Evolutionary conservation across 2,329 filamentous ascomycete genomes (phyloP).

Genomic region (Fusarium sp.): DNA sequence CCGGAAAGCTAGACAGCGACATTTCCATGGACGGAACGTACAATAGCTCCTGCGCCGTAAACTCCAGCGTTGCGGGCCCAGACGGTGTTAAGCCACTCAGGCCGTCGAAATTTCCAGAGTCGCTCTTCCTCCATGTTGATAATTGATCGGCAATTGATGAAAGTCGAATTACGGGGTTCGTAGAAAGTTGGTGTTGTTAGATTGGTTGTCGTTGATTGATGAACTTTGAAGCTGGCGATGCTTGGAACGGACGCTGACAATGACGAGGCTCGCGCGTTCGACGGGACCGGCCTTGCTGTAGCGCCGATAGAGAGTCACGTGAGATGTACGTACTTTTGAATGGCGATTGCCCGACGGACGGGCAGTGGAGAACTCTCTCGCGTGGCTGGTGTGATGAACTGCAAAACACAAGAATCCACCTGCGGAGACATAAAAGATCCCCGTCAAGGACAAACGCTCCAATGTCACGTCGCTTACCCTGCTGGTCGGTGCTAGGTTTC

Average conservation of each 20-base stretch:
- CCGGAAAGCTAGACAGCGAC: not conserved
- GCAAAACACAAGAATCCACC: conserved; percentile 38
- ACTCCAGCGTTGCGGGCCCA: conserved; percentile 73
- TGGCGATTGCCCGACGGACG: not conserved
- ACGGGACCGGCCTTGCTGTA: conserved; percentile 28
- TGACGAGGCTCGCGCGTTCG: conserved; percentile 45
- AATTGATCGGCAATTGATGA: not conserved
- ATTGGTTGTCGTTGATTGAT: conserved; percentile 12
- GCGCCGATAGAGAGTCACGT: conserved; percentile 35
- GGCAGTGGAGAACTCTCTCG: conserved; percentile 9
- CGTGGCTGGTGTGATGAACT: conserved; percentile 28
- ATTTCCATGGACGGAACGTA: conserved; percentile 53
- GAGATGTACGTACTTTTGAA: not conserved
- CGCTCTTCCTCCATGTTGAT: conserved; percentile 70
- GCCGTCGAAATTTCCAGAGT: conserved; percentile 74
- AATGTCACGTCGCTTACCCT: conserved; percentile 37
- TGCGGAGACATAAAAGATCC: conserved; percentile 33
- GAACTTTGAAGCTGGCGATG: conserved; percentile 29
- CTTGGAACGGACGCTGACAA: conserved; percentile 38
- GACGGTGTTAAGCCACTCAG: conserved; percentile 74
- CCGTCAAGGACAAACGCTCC: conserved; percentile 25
- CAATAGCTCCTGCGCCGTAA: conserved; percentile 71
- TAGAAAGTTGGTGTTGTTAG: not conserved
- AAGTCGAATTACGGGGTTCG: not conserved
- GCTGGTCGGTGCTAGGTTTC: conserved; percentile 35